Evolutionary conservation across 371 early-diverging fungal genomes (phyloP).

Genomic region (Actinomortierella ambigua): DNA sequence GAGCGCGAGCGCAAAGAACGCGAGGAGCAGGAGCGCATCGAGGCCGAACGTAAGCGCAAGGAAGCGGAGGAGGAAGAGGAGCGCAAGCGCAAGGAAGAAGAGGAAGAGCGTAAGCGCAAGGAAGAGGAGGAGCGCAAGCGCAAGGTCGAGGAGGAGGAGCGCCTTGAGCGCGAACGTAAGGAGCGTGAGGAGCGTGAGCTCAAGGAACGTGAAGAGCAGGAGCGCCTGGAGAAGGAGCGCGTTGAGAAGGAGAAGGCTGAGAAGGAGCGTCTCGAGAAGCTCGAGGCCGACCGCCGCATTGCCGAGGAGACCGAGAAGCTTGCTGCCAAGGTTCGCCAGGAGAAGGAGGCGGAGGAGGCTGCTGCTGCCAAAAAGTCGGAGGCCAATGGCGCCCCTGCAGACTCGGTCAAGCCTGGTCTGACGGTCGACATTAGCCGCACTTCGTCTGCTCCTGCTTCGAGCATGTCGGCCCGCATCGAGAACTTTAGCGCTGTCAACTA

Average conservation of each 20-base stretch:
- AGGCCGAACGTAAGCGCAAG: slow-evolving; percentile 39
- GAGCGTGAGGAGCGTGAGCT: slow-evolving; percentile 54
- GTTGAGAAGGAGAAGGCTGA: slow-evolving; percentile 44
- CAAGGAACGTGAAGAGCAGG: slow-evolving; percentile 49
- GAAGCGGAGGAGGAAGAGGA: slow-evolving; percentile 10
- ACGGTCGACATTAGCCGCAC: slow-evolving; percentile 41
- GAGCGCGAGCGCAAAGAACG: slow-evolving; percentile 54
- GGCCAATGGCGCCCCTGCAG: slow-evolving; percentile 30
- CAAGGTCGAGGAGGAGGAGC: slow-evolving; percentile 43
- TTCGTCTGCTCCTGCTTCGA: slow-evolving; percentile 27
- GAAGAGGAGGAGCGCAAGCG: slow-evolving; percentile 4
- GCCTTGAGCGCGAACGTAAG: slow-evolving; percentile 56
- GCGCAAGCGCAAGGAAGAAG: slow-evolving; percentile 15
- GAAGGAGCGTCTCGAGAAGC: slow-evolving; percentile 39
- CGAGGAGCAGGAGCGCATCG: slow-evolving; percentile 37
- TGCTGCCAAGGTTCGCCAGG: slow-evolving; percentile 13
- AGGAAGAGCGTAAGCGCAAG: slow-evolving; percentile 15
- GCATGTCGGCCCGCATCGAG: slow-evolving; percentile 27
- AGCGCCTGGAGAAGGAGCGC: slow-evolving; percentile 46
- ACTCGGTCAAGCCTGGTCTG: slow-evolving; percentile 35
- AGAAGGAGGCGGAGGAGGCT: slow-evolving; percentile 23
- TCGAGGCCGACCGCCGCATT: slow-evolving; percentile 17
- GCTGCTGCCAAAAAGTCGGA: slow-evolving; percentile 15
- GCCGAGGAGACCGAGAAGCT: slow-evolving; percentile 27
- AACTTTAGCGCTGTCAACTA: slow-evolving; percentile 46